A percentile compares a stretch with the other conserved stretches of the same genome.
Conservation (phyloP, 2,329 filamentous ascomycete genomes). For the Boeremia lycopersici region DNA sequence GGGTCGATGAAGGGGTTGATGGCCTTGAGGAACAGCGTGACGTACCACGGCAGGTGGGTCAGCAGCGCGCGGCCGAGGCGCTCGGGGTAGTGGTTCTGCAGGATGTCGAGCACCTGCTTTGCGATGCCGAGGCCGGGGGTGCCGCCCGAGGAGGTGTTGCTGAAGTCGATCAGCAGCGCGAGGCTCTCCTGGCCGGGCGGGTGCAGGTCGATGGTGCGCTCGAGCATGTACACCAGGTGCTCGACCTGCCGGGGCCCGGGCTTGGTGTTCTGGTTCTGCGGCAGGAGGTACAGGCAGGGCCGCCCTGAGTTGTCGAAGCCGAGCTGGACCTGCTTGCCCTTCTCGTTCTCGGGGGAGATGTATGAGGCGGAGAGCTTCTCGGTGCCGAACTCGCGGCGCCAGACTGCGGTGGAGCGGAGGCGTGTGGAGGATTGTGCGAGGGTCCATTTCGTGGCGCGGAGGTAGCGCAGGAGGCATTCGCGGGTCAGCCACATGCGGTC, state of each 20-base stretch:
- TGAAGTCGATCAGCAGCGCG: constrained; percentile 90
- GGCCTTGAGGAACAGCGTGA: constrained; percentile 93
- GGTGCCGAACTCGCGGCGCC: constrained; percentile 89
- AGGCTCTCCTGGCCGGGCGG: constrained; percentile 84
- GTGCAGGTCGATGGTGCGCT: constrained; percentile 86
- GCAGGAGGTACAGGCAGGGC: constrained; percentile 91
- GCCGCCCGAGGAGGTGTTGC: constrained; percentile 73
- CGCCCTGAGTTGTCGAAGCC: constrained; percentile 85
- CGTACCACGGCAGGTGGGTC: constrained; percentile 89
- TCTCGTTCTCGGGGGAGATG: constrained; percentile 93
- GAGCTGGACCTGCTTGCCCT: constrained; percentile 89
- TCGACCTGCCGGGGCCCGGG: constrained; percentile 84
- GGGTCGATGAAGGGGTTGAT: constrained; percentile 97
- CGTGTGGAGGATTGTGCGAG: constrained; percentile 76
- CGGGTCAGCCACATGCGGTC: constrained; percentile 91
- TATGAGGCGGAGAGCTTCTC: constrained; percentile 77
- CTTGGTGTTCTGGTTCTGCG: constrained; percentile 91
- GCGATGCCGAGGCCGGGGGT: constrained; percentile 79
- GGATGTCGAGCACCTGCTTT: constrained; percentile 83
- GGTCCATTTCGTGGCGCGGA: constrained; percentile 89
- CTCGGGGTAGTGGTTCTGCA: constrained; percentile 97
- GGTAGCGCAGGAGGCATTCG: constrained; percentile 90
- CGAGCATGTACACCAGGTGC: constrained; percentile 95
- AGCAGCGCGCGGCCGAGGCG: constrained; percentile 86
- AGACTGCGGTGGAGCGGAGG: constrained; percentile 79